These are phyloP conservation scores for Tricharina praecox DNA, from an alignment of 495 filamentous ascomycete genomes.

Conservation along the genomic window DNA sequence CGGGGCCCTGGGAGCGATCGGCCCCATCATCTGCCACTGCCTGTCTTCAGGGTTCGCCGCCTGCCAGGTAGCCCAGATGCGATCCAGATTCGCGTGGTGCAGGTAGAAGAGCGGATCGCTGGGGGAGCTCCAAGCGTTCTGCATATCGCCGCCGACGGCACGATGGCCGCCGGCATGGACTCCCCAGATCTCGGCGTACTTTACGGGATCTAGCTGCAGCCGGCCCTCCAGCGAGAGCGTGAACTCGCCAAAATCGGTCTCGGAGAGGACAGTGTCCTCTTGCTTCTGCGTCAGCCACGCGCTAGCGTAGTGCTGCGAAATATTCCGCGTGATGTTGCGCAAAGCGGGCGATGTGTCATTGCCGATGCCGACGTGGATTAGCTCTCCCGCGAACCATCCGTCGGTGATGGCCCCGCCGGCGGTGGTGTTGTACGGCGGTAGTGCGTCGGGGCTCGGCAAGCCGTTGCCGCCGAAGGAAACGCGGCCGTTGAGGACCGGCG, in stretches of 20 bases:
- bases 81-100: constrained; percentile 44
- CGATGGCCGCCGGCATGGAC: not conserved
- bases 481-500: constrained; percentile 22
- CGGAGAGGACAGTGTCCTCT: constrained; percentile 28
- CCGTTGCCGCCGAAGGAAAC: constrained; percentile 28
- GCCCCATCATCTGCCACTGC: constrained; percentile 2
- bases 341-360: not conserved
- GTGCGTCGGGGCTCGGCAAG: not conserved
- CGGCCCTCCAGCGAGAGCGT: constrained; percentile 9
- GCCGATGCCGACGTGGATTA: not conserved
- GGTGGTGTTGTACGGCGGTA: not conserved
- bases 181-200: not conserved
- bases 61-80: constrained; percentile 34
- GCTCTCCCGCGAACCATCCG: constrained; percentile 32
- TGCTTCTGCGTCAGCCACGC: constrained; percentile 21
- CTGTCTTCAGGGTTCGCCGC: not conserved
- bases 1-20: constrained; percentile 2
- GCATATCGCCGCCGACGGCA: constrained; percentile 4
- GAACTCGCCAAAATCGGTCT: constrained; percentile 26
- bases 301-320: constrained; percentile 22
- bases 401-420: constrained; percentile 31
- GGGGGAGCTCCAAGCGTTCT: constrained; percentile 15
- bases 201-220: not conserved
- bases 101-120: constrained; percentile 43
- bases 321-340: not conserved